Conservation (phyloP, 495 filamentous ascomycete genomes). For the Trypethelium eluteriae region DNA sequence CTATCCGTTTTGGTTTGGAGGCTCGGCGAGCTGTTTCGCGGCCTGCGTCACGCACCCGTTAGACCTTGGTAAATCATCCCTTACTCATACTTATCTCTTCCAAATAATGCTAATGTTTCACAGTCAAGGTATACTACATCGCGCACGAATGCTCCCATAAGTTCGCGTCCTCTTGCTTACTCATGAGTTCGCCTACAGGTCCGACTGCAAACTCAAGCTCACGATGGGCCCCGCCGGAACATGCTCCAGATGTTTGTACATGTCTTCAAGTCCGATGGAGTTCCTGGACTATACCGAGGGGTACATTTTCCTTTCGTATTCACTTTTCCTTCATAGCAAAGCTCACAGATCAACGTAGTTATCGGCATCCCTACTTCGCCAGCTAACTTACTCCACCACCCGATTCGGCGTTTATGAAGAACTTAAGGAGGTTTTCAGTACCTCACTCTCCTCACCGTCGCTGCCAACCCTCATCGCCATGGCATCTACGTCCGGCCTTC, state of each 20-base stretch:
- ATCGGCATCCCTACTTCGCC: conserved; percentile 84
- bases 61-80: conserved; percentile 57
- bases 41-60: conserved; percentile 86
- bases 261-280: conserved; percentile 58
- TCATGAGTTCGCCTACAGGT: conserved; percentile 45
- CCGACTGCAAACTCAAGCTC: conserved; percentile 65
- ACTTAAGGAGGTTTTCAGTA: conserved; percentile 63
- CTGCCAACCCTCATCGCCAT: conserved; percentile 70
- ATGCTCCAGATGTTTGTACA: conserved; percentile 79
- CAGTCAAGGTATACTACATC: conserved; percentile 25
- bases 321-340: neutral
- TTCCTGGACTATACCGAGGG: conserved; percentile 74
- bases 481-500: conserved; percentile 72
- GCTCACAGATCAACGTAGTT: conserved; percentile 44
- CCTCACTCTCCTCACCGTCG: conserved; percentile 45
- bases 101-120: conserved; percentile 15
- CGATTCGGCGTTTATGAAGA: conserved; percentile 94
- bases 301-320: conserved; percentile 37
- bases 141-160: conserved; percentile 7
- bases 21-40: conserved; percentile 82
- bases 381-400: conserved; percentile 81
- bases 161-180: conserved; percentile 13
- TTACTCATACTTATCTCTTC: neutral
- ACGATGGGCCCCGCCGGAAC: conserved; percentile 40
- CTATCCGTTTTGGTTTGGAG: conserved; percentile 83